Percentiles rank a stretch among this genome's conserved stretches.
Conservation (phyloP, 202 grass and related monocot genomes). For the Alloteropsis angusta region DNA sequence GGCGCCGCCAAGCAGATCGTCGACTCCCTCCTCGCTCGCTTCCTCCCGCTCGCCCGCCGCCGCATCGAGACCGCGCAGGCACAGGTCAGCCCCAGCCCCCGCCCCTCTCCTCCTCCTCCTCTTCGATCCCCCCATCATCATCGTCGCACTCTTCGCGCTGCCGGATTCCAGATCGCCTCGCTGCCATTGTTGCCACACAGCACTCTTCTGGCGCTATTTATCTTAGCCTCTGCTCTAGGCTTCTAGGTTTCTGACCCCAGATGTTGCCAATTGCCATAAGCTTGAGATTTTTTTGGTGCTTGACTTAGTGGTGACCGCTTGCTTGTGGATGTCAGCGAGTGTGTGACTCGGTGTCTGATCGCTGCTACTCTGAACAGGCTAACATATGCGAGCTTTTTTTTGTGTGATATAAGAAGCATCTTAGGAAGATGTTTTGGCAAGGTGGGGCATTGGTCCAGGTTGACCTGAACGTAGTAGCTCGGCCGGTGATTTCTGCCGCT, state of each 20-base stretch:
- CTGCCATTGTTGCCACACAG: neutral
- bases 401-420: too few relatives aligned
- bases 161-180: neutral
- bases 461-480: too few relatives aligned
- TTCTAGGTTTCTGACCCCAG: neutral
- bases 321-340: too few relatives aligned
- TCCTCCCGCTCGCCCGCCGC: slow-evolving; percentile 90
- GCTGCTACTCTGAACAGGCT: neutral
- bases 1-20: slow-evolving; percentile 95
- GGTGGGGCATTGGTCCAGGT: too few relatives aligned
- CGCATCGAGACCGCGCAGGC: slow-evolving; percentile 98
- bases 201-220: neutral
- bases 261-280: neutral
- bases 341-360: too few relatives aligned
- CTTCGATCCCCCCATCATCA: neutral
- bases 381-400: too few relatives aligned
- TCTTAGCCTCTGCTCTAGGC: neutral
- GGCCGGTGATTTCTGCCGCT: neutral
- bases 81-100: slow-evolving; percentile 71
- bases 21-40: slow-evolving; percentile 84
- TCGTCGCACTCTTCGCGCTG: neutral
- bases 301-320: too few relatives aligned
- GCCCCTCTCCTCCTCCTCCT: too few relatives aligned
- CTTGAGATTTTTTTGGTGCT: too few relatives aligned
- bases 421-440: too few relatives aligned